These are phyloP conservation scores for Citrus cavaleriei DNA, from an alignment of 345 rosid genomes.

Conservation along the genomic window DNA sequence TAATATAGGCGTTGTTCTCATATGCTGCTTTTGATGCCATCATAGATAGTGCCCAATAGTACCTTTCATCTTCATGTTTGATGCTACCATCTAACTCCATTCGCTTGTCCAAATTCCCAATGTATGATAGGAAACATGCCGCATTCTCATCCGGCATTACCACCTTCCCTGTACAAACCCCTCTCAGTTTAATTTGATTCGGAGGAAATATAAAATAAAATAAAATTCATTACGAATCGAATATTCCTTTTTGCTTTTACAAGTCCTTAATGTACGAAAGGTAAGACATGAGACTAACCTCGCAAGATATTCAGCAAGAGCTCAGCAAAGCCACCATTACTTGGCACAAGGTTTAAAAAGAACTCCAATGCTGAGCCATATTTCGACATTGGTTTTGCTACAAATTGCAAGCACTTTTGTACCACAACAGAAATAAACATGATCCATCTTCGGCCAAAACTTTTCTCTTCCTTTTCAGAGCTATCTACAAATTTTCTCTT, in stretches of 20 bases:
- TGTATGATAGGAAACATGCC: slow-evolving; percentile 35
- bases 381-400: slow-evolving; percentile 37
- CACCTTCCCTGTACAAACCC: slow-evolving; percentile 35
- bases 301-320: slow-evolving; percentile 24
- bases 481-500: slow-evolving; percentile 43
- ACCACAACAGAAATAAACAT: slow-evolving; percentile 45
- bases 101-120: slow-evolving; percentile 47
- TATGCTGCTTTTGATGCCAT: slow-evolving; percentile 69
- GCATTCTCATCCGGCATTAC: slow-evolving; percentile 41
- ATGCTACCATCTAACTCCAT: slow-evolving; percentile 41
- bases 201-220: neutral
- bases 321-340: slow-evolving; percentile 27
- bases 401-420: slow-evolving; percentile 37
- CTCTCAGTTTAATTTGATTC: neutral
- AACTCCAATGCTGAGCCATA: slow-evolving; percentile 41
- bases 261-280: neutral
- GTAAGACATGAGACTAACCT: neutral
- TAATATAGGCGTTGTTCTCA: slow-evolving; percentile 52
- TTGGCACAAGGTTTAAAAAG: slow-evolving; percentile 43
- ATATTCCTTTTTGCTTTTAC: neutral
- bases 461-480: slow-evolving; percentile 28
- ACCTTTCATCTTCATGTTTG: slow-evolving; percentile 34
- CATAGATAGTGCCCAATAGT: slow-evolving; percentile 47
- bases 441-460: slow-evolving; percentile 48
- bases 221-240: slow-evolving; percentile 10